These are phyloP conservation scores for Apiospora pterosperma DNA, from an alignment of 2,329 filamentous ascomycete genomes.

Conservation along the genomic window DNA sequence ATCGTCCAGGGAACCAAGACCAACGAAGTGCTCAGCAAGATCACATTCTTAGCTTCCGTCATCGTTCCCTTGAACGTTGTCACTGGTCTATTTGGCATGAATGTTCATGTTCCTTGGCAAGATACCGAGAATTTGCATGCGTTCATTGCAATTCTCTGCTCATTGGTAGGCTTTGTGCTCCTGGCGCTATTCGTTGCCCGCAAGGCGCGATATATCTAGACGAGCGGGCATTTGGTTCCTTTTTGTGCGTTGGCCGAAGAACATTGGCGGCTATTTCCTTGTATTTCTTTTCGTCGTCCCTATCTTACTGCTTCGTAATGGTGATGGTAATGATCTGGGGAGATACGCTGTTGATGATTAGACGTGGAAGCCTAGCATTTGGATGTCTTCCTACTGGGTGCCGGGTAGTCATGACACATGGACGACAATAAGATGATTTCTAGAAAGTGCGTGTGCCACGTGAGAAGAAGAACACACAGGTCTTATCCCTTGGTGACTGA, in stretches of 20 bases:
- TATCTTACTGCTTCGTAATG: background rate
- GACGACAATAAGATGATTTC: background rate
- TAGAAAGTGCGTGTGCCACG: background rate
- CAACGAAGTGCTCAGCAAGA: constrained; percentile 89
- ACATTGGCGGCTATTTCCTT: background rate
- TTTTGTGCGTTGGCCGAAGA: background rate
- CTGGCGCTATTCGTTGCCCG: constrained; percentile 45
- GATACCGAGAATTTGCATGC: constrained; percentile 43
- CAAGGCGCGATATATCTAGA: constrained; percentile 41
- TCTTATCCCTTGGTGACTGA: background rate
- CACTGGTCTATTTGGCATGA: constrained; percentile 86
- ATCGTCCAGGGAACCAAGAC: constrained; percentile 83
- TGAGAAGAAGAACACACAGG: background rate
- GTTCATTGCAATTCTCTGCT: constrained; percentile 59
- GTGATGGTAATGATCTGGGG: background rate
- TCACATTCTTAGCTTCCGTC: constrained; percentile 90
- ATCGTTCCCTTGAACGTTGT: constrained; percentile 95
- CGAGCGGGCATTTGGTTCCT: background rate
- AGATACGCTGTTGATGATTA: background rate
- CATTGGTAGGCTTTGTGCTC: constrained; percentile 52
- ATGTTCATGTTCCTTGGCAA: constrained; percentile 69
- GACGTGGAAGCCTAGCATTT: background rate
- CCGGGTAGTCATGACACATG: background rate
- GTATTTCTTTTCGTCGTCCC: background rate
- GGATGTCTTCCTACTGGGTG: background rate